Evolutionary conservation across 2,329 filamentous ascomycete genomes (phyloP).

Genomic region (Aspergillus intermedius): DNA sequence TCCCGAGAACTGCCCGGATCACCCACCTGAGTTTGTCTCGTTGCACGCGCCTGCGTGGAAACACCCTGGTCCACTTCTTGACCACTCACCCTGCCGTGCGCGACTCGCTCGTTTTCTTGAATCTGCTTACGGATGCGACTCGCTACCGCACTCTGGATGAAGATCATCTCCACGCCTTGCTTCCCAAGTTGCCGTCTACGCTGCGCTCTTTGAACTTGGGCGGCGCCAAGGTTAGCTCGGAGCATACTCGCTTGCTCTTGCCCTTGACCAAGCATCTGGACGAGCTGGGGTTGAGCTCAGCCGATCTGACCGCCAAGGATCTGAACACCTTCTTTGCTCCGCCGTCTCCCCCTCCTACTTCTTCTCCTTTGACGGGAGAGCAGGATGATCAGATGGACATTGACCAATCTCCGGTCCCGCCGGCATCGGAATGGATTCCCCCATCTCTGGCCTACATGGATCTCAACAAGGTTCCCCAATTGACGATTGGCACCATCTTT

Average conservation of each 20-base stretch:
- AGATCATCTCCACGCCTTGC: constrained; percentile 57
- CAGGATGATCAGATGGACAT: constrained; percentile 9
- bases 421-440: constrained; percentile 38
- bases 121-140: constrained; percentile 64
- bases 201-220: constrained; percentile 70
- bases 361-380: constrained; percentile 15
- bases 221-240: constrained; percentile 61
- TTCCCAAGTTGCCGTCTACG: constrained; percentile 59
- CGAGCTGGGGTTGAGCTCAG: constrained; percentile 66
- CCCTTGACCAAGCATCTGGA: constrained; percentile 66
- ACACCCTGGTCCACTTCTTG: constrained; percentile 63
- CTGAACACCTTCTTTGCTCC: constrained; percentile 57
- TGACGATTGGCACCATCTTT: constrained; percentile 54
- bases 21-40: constrained; percentile 74
- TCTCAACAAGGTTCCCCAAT: constrained; percentile 60
- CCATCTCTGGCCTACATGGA: constrained; percentile 69
- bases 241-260: constrained; percentile 58
- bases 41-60: constrained; percentile 63
- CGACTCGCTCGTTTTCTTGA: constrained; percentile 61
- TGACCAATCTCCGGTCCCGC: constrained; percentile 14
- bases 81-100: constrained; percentile 63
- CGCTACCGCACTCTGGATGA: constrained; percentile 65
- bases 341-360: constrained; percentile 24
- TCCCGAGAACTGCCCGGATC: constrained; percentile 64
- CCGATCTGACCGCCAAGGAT: constrained; percentile 57